Conservation (phyloP, 352 stramenopile species). For the Pythium plurisporium region DNA sequence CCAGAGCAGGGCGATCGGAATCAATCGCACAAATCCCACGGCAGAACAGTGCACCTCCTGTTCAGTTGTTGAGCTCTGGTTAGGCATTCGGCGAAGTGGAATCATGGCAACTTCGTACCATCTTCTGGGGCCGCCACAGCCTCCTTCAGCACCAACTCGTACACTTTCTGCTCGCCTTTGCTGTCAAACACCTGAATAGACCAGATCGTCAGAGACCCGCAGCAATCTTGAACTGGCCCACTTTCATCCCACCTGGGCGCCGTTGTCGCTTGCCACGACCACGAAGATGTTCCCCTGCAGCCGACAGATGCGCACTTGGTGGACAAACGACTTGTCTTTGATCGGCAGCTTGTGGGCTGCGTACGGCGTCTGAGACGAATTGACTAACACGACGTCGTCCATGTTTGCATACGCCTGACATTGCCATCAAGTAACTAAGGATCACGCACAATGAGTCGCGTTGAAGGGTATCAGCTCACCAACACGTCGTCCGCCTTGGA, state of each 20-base stretch:
- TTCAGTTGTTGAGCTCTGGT: too few species aligned
- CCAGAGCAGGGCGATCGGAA: conserved; percentile 37
- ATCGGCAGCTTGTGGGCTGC: conserved; percentile 24
- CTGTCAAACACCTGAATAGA: conserved; percentile 50
- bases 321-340: conserved; percentile 24
- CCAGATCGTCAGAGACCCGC: neutral
- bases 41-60: conserved; percentile 50
- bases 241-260: conserved; percentile 34
- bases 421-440: neutral
- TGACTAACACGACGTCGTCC: conserved; percentile 25
- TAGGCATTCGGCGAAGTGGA: neutral
- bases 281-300: conserved; percentile 43
- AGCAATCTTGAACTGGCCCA: neutral
- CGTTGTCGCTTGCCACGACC: conserved; percentile 59
- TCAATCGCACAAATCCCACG: conserved; percentile 57
- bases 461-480: conserved; percentile 1
- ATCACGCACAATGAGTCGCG: neutral
- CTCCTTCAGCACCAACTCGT: conserved; percentile 58
- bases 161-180: conserved; percentile 47
- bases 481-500: conserved; percentile 20
- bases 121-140: conserved; percentile 35
- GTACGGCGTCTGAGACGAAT: conserved; percentile 20
- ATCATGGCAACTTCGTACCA: conserved; percentile 21
- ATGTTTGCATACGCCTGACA: conserved; percentile 21
- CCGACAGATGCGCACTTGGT: conserved; percentile 71